Evolutionary conservation across 1,284 basidiomycete genomes (phyloP), one percentile per base, ranked within the genome.

Genomic region (Cryptococcus sp.): DNA sequence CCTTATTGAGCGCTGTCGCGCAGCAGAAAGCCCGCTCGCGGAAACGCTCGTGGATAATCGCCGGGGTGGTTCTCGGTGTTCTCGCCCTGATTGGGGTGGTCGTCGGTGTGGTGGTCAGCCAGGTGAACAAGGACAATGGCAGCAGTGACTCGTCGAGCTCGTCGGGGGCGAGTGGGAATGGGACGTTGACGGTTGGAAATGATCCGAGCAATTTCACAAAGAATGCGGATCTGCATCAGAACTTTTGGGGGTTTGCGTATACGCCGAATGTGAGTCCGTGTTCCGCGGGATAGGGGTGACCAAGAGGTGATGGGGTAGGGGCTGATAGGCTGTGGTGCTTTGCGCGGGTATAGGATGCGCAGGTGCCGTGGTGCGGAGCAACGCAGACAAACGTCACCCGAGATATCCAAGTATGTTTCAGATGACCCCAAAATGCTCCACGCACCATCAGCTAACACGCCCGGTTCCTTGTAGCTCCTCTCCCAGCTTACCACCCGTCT

Each of bases 201-300:
- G 84, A 88, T 74, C 85, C 87, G 2, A 85, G 81, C 71, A 77
- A 80, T 36, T 89, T 89, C 70, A 68, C 71, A 46, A 86, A 84
- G 74, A 83, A 90, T 73, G 49, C 79, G 4, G 74, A 79, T 9
- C 77, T 91, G 46, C 80, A 84, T 63, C 80, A 85, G 56, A 80
- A 80, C 12, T 87, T 87, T 78, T 90, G 80, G 67, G 87, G 83
- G 35, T 67, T 89, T n/a, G 86, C 87, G 0, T 90, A 89, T 73
- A 86, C 85, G 0, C 87, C 87, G 1, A 59, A 73, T 46, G 78
- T 79, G 44, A 82, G 83, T 54, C 78, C 15, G 18, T 3, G n/a
- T 38, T 5, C 20, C 52, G 24, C 23, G 45, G 20, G 4, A 11
- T 20, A 9, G n/a, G 8, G 18, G 50, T 56, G 40, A 64, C 38